Evolutionary conservation across 2,329 filamentous ascomycete genomes (phyloP).

Genomic region (Nakataea oryzae): DNA sequence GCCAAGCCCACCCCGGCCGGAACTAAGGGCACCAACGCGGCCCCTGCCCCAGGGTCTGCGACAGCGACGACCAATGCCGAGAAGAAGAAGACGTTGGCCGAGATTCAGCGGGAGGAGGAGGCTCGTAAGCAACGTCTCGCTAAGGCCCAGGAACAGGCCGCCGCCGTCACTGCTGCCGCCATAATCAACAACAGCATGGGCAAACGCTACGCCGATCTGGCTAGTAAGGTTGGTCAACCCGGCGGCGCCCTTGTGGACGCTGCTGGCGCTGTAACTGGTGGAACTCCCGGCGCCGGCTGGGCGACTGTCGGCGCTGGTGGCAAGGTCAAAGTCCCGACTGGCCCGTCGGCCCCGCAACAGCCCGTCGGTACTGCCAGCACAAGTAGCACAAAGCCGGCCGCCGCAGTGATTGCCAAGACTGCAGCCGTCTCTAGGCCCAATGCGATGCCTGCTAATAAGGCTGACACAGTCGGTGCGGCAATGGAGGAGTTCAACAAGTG

Average conservation of each 20-base stretch:
- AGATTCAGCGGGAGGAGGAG: constrained; percentile 96
- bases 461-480: constrained; percentile 37
- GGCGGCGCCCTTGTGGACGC: constrained; percentile 3
- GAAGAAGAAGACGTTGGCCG: constrained; percentile 81
- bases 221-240: constrained; percentile 52
- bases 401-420: constrained; percentile 23
- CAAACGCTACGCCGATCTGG: constrained; percentile 92
- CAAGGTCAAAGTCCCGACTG: constrained; percentile 70
- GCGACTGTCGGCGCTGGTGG: constrained; percentile 91
- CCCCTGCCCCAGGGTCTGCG: constrained; percentile 14
- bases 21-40: constrained; percentile 24
- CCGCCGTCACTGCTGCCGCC: constrained; percentile 30
- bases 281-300: constrained; percentile 57
- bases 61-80: constrained; percentile 21
- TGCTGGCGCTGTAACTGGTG: constrained; percentile 30
- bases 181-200: constrained; percentile 30
- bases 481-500: constrained; percentile 93
- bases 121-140: constrained; percentile 57
- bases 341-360: constrained; percentile 33
- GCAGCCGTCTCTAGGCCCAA: constrained; percentile 17
- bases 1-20: constrained; percentile 42
- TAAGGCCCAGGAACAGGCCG: constrained; percentile 44
- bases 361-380: constrained; percentile 30
- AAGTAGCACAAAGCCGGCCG: constrained; percentile 27
- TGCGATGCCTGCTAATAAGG: constrained; percentile 28